Base-by-base conservation (phyloP, 2,329 filamentous ascomycete genomes). In the Verticillium albo-atrum region DNA sequence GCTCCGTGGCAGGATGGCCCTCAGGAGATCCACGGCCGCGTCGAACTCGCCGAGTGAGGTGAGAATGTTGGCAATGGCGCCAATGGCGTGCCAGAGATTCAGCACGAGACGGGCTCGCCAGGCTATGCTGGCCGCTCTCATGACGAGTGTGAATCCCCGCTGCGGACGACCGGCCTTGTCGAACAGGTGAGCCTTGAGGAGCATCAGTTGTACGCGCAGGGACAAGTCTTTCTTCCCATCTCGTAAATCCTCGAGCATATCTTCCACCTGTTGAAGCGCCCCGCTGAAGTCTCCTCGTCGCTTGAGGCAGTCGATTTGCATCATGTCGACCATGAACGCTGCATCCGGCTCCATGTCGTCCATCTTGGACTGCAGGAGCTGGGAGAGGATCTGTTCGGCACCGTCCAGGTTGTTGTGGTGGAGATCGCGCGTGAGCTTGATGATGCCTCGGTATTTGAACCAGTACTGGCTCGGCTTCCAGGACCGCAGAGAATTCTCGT, bases 401-500 rank as follows among this genome's bases (percentile, higher is more conserved):
- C 78, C 79, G n/a, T 79, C 76, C 5, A 85, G 72, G 55, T 84
- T 78, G 61, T 79, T 77, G 60, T 76, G 79, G 59, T 86, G 81
- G 6, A 92, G 75, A 62, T 88, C 85, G 60, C 82, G 79, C 64
- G 82, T 84, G 10, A 91, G 74, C 66, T 86, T 87, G 60, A 91
- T 78, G 51, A 92, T 79, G 4, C 84, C 87, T 15, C 85, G 80
- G 68, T 88, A 89, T 58, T 86, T 86, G 63, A 83, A 77, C 78
- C 89, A 86, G 68, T 89, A 88, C 65, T 96, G 91, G 63, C 89
- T 87, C 20, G 89, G 82, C 72, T 92, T 96, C 71, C 93, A 83
- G 0, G 90, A 88, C 3, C 89, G 86, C 42, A 90, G 79, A 4
- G 82, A 77, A 60, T 88, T 83, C 3, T 81, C 76, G 56, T 88